Evolutionary conservation across 2,329 filamentous ascomycete species (phyloP).

Genomic region (Aspergillus sp.): DNA sequence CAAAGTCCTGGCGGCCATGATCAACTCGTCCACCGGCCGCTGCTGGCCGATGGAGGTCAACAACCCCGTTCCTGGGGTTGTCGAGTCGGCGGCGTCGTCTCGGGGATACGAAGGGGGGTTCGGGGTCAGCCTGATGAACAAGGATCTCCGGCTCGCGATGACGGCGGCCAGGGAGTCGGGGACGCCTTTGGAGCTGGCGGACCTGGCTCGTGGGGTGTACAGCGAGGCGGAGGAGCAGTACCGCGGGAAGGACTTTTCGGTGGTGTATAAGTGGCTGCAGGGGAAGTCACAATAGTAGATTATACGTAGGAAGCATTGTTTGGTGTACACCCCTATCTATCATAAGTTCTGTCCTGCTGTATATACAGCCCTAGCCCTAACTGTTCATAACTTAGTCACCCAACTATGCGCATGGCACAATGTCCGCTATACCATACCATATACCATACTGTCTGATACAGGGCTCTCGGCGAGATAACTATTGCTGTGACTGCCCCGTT

Average conservation of each 20-base stretch:
- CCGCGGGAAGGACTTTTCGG: constrained; percentile 67
- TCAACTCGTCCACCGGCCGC: constrained; percentile 86
- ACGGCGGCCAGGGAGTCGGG: constrained; percentile 60
- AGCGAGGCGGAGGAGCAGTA: constrained; percentile 54
- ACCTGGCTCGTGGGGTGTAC: constrained; percentile 57
- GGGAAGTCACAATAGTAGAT: constrained; percentile 27
- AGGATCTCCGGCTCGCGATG: constrained; percentile 65
- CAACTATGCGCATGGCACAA: too few species aligned
- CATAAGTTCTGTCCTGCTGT: too few species aligned
- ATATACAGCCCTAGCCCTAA: too few species aligned
- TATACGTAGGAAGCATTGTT: neutral
- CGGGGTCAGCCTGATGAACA: constrained; percentile 68
- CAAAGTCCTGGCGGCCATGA: constrained; percentile 66
- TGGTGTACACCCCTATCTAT: too few species aligned
- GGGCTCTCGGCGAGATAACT: too few species aligned
- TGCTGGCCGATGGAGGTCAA: constrained; percentile 97
- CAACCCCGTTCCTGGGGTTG: constrained; percentile 82
- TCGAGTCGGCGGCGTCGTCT: constrained; percentile 63
- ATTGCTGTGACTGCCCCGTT: neutral
- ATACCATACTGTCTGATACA: too few species aligned
- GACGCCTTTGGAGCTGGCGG: constrained; percentile 56
- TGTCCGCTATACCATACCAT: too few species aligned
- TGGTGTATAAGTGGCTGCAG: constrained; percentile 63
- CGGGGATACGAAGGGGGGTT: constrained; percentile 72
- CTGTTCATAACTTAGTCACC: too few species aligned